Conservation (phyloP, 129 eudicot genomes). For the Sambucus nigra region DNA sequence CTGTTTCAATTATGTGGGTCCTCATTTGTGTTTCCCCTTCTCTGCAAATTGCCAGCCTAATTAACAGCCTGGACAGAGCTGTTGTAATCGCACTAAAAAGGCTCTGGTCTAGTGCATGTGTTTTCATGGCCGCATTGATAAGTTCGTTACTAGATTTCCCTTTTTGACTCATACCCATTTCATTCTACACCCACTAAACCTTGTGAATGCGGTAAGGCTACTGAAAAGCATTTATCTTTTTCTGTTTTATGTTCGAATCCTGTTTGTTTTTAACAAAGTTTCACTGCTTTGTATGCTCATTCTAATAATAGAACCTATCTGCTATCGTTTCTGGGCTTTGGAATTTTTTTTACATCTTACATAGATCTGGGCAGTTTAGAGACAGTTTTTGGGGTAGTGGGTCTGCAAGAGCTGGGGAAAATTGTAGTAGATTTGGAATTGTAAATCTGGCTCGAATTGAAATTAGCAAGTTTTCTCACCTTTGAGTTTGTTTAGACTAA, state of each 20-base stretch:
- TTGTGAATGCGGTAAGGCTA: constrained; percentile 21
- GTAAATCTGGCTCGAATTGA: neutral
- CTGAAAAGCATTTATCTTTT: constrained; percentile 12
- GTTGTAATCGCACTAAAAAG: constrained; percentile 34
- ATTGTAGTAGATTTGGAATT: neutral
- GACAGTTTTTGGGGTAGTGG: neutral
- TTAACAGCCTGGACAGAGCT: constrained; percentile 98
- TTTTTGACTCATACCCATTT: constrained; percentile 1
- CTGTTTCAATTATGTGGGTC: constrained; percentile 26
- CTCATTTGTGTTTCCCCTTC: constrained; percentile 19
- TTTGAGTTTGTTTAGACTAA: too few relatives aligned
- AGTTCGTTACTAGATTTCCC: constrained; percentile 10
- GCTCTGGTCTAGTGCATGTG: constrained; percentile 16
- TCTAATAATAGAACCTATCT: too few relatives aligned
- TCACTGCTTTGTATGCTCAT: too few relatives aligned
- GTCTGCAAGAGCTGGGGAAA: too few relatives aligned
- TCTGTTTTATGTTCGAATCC: neutral
- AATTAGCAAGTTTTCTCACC: too few relatives aligned
- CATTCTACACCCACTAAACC: neutral
- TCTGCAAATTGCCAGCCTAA: constrained; percentile 45
- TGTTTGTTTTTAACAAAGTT: neutral
- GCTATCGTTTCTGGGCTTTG: neutral
- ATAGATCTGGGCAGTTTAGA: constrained; percentile 23
- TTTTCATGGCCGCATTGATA: constrained; percentile 19
- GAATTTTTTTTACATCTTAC: neutral